phyloP scores from a whole-genome alignment of 768 basidiomycete genomes.

The Grammothele lineata region DNA sequence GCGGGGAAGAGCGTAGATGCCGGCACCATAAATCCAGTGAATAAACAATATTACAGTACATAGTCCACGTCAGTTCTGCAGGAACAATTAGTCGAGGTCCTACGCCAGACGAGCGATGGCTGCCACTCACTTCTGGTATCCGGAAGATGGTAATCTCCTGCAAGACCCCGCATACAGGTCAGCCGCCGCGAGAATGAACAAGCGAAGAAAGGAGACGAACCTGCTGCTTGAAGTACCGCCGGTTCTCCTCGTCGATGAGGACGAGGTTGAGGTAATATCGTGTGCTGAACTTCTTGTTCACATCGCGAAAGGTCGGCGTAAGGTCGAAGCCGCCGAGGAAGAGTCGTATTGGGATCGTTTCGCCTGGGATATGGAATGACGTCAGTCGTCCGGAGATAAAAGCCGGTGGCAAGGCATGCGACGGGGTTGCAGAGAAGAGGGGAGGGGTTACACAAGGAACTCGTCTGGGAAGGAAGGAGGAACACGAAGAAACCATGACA shows the following conservation, averaged over 20 bases:
- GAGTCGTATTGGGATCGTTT: constrained; percentile 95
- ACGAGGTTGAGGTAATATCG: constrained; percentile 97
- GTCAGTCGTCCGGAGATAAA: background rate
- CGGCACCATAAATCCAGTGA: constrained; percentile 15
- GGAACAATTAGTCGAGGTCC: no score
- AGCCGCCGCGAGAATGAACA: background rate
- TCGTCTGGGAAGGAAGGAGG: no score
- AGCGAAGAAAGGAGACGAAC: constrained; percentile 30
- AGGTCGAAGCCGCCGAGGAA: constrained; percentile 98
- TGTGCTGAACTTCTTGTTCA: constrained; percentile 98
- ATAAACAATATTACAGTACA: constrained; percentile 25
- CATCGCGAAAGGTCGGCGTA: constrained; percentile 97
- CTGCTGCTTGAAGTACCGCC: constrained; percentile 97
- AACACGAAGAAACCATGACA: constrained; percentile 12
- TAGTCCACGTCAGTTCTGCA: constrained; percentile 33
- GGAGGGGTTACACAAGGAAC: no score
- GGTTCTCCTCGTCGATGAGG: constrained; percentile 96
- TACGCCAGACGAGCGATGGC: no score
- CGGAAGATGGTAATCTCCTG: constrained; percentile 88
- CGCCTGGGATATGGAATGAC: constrained; percentile 54
- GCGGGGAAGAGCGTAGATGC: background rate
- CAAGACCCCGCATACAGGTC: background rate
- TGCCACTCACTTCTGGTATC: constrained; percentile 70
- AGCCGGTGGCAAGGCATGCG: background rate
- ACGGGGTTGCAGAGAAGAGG: background rate